Conservation (phyloP, 2,329 filamentous ascomycete genomes). For the Ophiostoma triangulosporum region DNA sequence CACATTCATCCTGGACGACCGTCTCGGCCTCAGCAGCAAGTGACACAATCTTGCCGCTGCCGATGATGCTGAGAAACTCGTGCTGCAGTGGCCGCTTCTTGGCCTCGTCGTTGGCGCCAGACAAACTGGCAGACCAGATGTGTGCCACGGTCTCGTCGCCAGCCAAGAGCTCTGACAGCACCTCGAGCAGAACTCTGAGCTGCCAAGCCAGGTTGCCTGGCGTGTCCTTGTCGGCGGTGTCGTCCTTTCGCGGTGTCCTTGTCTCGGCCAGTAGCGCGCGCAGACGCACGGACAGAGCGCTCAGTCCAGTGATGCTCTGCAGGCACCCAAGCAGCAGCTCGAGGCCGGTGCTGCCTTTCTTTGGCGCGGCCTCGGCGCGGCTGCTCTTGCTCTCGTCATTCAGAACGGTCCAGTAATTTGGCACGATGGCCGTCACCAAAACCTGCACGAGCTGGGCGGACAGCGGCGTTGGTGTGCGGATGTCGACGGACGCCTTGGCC, state of each 20-base stretch:
- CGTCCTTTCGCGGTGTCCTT: constrained; percentile 24
- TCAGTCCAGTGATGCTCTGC: constrained; percentile 61
- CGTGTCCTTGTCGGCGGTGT: not conserved
- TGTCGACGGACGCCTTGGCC: constrained; percentile 24
- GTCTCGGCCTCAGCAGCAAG: constrained; percentile 42
- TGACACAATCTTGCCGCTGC: constrained; percentile 36
- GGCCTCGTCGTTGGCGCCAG: constrained; percentile 8
- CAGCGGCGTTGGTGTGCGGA: constrained; percentile 50
- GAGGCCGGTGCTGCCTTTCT: constrained; percentile 20
- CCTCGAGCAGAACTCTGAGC: constrained; percentile 28
- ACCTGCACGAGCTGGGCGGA: constrained; percentile 63
- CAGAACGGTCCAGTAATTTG: constrained; percentile 67
- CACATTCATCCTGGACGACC: constrained; percentile 25
- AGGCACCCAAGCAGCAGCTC: constrained; percentile 50
- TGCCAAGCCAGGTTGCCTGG: constrained; percentile 27
- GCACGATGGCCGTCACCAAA: constrained; percentile 60
- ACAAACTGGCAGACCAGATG: constrained; percentile 25
- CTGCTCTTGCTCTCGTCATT: constrained; percentile 20
- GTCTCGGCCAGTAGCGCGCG: constrained; percentile 44
- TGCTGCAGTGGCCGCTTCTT: constrained; percentile 25
- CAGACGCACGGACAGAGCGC: constrained; percentile 59
- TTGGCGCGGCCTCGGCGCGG: not conserved
- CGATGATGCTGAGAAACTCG: constrained; percentile 32
- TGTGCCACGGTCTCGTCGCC: constrained; percentile 23
- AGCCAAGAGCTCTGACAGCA: constrained; percentile 29